Evolutionary conservation across 192 early-diverging fungal genomes (phyloP).

Genomic region (Podila minutissima): DNA sequence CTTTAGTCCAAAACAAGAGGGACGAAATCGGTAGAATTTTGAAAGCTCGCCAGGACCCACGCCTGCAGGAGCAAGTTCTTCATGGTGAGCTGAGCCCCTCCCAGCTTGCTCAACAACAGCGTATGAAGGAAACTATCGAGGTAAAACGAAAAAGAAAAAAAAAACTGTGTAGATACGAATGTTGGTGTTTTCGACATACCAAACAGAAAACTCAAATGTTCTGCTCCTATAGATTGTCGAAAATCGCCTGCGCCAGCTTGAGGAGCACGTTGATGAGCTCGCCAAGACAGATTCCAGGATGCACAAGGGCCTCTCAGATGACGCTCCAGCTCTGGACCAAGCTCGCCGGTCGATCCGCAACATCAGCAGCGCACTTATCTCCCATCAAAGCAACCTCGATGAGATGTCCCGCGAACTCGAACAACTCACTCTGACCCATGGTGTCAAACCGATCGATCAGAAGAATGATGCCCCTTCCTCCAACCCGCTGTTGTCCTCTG

Average conservation of each 20-base stretch:
- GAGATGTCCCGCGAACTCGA: constrained; percentile 40
- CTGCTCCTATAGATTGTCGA: constrained; percentile 21
- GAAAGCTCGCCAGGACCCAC: constrained; percentile 33
- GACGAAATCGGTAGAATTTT: constrained; percentile 33
- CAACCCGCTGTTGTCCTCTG: background rate
- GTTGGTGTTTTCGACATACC: background rate
- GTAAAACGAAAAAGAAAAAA: too few species aligned
- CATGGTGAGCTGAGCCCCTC: constrained; percentile 31
- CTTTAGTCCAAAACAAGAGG: constrained; percentile 16
- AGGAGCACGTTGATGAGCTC: constrained; percentile 27
- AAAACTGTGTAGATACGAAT: background rate
- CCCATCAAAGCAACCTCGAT: constrained; percentile 58
- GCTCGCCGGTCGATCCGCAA: constrained; percentile 59
- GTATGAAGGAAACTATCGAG: constrained; percentile 29
- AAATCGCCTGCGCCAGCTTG: constrained; percentile 19
- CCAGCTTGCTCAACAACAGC: constrained; percentile 21
- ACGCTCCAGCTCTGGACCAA: constrained; percentile 52
- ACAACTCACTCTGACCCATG: constrained; percentile 14
- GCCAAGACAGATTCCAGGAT: constrained; percentile 12
- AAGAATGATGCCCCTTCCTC: background rate
- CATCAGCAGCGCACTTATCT: constrained; percentile 43
- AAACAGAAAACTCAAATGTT: background rate
- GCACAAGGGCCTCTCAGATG: constrained; percentile 25
- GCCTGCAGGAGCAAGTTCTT: constrained; percentile 18
- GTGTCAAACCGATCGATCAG: background rate